Evolutionary conservation across 139 green algal species (phyloP), one percentile per base, ranked within the genome.

Genomic region (Choricystis sp.): DNA sequence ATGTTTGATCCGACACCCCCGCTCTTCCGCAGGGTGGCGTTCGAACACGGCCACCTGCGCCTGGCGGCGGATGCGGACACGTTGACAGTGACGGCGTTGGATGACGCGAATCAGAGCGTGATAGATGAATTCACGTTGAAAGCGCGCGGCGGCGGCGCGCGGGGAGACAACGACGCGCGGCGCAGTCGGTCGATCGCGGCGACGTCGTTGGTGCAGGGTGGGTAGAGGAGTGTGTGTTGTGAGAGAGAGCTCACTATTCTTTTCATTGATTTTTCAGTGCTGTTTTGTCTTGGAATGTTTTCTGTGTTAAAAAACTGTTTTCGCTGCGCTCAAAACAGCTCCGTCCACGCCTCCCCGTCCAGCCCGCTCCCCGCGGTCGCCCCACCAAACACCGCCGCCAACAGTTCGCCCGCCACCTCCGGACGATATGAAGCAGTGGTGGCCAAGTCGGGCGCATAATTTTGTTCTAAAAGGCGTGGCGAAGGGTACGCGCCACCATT

Each of bases 381-480:
- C 40, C 9, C 40, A 21, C 40, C 40, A 52, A 52, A 52, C 40
- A 52, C 16, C 9, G 9, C 9, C 9, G 40, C 40, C 40, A 52
- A 52, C 40, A 52, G 40, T 16, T 52, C 40, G 40, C 40, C 40
- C 40, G 40, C 9, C 16, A 52, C 9, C 9, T 9, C 9, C 40
- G 40, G 40, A 16, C 40, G 40, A 16, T 21, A 52, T 9, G 9
- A 16, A 9, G 40, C 16, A 9, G 16, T 52, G 9, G 40, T 16
- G 9, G 40, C 40, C 20, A 61, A 56, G 63, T 67, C 63, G 2
- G 63, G 52, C 16, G 21, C 28, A 28, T 55, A 62, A 56, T 67
- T 67, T 22, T 61, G 49, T 28, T 67, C 63, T n/a, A 67, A 27
- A 19, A 67, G 52, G 20, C 60, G 52, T 2, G 52, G 52, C 40